Base-by-base conservation (phyloP, 1,284 basidiomycete species). In the Tilletia setariae region DNA sequence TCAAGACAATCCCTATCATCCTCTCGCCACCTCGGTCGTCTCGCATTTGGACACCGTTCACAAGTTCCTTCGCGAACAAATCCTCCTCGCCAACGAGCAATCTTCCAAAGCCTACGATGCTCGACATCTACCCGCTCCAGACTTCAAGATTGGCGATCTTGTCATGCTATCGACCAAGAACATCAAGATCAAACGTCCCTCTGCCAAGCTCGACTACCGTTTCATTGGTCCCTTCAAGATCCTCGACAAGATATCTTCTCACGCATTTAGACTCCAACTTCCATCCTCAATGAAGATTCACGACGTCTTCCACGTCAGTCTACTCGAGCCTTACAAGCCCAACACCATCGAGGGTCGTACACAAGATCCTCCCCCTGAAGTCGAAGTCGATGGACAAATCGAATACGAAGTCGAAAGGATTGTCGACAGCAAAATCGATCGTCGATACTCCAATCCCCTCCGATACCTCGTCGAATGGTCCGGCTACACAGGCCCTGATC, bases 221-320 rank as follows among this genome's bases (percentile, higher is more conserved):
- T 66, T 56, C 65, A 47, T 66, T 8, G 65, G 65, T 59, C 65
- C 59, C 46, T 66, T 66, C 51, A 28, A 40, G 16, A 66, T 66
- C 30, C 16, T 62, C 28, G 42, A 59, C 23, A 32, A 32, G 11
- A 59, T 66, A 23, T 6, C 7, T 6, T 21, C 7, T 21, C 35
- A 25, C 35, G 59, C 47, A 2, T 66, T 25, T 35, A 32, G 44
- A 8, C 47, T 66, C 9, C 43, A 59, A 40, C 51, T 66, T 16
- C 65, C 65, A 25, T 8, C n/a, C n/a, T 28, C 19, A 19, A 32
- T 66, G 46, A 28, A 53, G 21, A n/a, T n/a, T n/a, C n/a, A n/a
- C n/a, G n/a, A n/a, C n/a, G n/a, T n/a, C n/a, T n/a, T n/a, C n/a
- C n/a, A n/a, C n/a, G n/a, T 53, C 47, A 32, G 35, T 25, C 51